Conservation (phyloP, 139 green algal species). For the Medakamo hakoo region DNA sequence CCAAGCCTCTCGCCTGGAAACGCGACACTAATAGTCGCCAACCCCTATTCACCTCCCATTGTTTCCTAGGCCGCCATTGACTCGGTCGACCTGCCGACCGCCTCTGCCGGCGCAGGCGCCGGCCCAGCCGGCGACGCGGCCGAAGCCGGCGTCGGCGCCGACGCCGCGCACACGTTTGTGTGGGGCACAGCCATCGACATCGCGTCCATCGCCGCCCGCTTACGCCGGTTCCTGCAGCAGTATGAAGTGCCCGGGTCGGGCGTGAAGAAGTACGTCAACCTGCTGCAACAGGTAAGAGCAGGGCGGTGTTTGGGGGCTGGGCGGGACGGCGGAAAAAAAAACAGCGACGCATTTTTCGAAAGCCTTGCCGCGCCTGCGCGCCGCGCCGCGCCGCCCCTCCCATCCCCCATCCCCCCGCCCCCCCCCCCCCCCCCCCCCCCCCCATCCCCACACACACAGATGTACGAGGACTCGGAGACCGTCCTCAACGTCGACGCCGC, state of each 20-base stretch:
- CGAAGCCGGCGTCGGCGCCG: too few species aligned
- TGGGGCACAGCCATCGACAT: slow-evolving; percentile 67
- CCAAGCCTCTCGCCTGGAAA: too few species aligned
- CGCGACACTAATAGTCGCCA: too few species aligned
- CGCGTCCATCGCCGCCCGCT: slow-evolving; percentile 10
- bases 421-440: background rate
- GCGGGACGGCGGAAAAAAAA: background rate
- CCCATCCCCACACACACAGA: too few species aligned
- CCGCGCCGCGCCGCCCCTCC: background rate
- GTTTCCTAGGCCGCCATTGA: too few species aligned
- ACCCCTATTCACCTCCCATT: too few species aligned
- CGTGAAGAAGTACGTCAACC: slow-evolving; percentile 24
- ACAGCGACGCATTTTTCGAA: background rate
- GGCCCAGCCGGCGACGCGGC: background rate
- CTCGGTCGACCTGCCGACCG: background rate
- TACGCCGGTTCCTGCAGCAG: slow-evolving; percentile 7
- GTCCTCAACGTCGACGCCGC: slow-evolving; percentile 69
- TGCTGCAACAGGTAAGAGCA: slow-evolving; percentile 18
- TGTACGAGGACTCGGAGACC: slow-evolving; percentile 15
- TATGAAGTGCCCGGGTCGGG: slow-evolving; percentile 13
- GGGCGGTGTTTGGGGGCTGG: background rate
- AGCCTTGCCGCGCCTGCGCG: background rate
- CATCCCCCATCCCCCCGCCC: background rate
- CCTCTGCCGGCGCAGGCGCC: background rate
- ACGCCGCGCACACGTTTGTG: slow-evolving; percentile 26